A percentile compares a stretch with the other conserved stretches of the same genome.
Evolutionary conservation across 1,284 basidiomycete species (phyloP).

Genomic region (Fistulinella cinereoalba): DNA sequence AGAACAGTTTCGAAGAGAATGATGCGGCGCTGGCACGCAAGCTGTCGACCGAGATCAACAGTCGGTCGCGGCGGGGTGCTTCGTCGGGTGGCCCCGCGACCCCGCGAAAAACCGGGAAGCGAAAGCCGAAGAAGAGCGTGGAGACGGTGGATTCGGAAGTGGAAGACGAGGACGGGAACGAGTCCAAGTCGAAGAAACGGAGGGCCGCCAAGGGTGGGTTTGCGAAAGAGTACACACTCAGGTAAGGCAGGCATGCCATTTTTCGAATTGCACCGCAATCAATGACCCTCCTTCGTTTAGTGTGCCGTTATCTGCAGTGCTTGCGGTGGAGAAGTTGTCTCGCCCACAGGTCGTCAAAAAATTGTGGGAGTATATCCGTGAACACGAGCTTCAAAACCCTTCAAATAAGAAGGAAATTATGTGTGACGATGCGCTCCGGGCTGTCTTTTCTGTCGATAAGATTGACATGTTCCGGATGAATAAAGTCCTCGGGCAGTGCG

Average conservation of each 20-base stretch:
- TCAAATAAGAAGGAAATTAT: constrained; percentile 76
- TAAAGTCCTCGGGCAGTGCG: constrained; percentile 74
- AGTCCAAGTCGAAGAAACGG: constrained; percentile 40
- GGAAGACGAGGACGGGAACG: constrained; percentile 49
- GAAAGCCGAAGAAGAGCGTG: constrained; percentile 56
- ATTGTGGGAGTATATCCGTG: constrained; percentile 84
- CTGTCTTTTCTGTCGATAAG: constrained; percentile 72
- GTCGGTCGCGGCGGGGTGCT: constrained; percentile 49
- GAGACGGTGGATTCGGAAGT: constrained; percentile 55
- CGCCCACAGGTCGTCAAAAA: constrained; percentile 88
- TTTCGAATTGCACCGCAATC: too few relatives aligned
- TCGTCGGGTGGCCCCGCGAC: constrained; percentile 50
- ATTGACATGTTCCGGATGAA: constrained; percentile 90
- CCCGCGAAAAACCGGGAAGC: constrained; percentile 39
- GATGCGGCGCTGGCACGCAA: constrained; percentile 72
- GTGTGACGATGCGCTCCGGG: constrained; percentile 67
- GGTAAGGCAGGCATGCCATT: constrained; percentile 53
- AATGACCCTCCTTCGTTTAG: too few relatives aligned
- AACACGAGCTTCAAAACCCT: constrained; percentile 76
- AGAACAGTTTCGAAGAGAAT: constrained; percentile 39
- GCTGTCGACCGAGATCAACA: constrained; percentile 69
- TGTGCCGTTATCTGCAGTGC: constrained; percentile 58
- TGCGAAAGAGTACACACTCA: constrained; percentile 72
- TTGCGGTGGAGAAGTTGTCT: constrained; percentile 61
- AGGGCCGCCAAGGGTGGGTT: constrained; percentile 64